A percentile compares a stretch with the other conserved stretches of the same genome.
Conservation (phyloP, 495 filamentous ascomycete genomes). For the Saxophila tyrrhenica region DNA sequence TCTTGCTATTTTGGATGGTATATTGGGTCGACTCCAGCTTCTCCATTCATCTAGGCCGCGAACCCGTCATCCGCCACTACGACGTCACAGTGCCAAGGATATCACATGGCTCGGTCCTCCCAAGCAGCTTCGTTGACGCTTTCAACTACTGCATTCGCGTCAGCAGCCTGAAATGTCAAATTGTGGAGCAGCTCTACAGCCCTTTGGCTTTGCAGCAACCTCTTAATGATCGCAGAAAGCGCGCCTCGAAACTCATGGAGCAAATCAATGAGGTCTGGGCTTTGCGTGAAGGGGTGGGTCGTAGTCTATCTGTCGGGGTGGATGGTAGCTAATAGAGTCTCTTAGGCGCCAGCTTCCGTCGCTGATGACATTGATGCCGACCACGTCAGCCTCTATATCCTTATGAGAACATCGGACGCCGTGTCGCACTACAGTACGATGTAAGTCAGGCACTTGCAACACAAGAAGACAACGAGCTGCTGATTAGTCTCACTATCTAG, state of each 20-base stretch:
- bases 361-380: background rate
- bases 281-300: background rate
- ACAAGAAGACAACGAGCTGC: conserved; percentile 29
- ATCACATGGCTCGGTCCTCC: background rate
- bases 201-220: conserved; percentile 18
- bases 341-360: background rate
- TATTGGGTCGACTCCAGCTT: conserved; percentile 51
- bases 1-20: conserved; percentile 49
- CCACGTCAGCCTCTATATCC: background rate
- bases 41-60: conserved; percentile 50
- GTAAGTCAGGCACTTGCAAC: conserved; percentile 44
- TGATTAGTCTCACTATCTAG: conserved; percentile 12
- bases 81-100: conserved; percentile 36
- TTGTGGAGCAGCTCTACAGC: conserved; percentile 21
- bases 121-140: conserved; percentile 2
- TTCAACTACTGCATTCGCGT: conserved; percentile 19
- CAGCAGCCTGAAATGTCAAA: conserved; percentile 16
- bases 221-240: conserved; percentile 7
- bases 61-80: conserved; percentile 49
- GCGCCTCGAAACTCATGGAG: conserved; percentile 11
- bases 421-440: background rate
- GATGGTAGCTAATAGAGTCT: too few relatives aligned
- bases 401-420: background rate
- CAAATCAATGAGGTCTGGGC: conserved; percentile 20
- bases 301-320: background rate